Percentiles rank a stretch among this genome's conserved stretches.
These are phyloP conservation scores for Ophiostoma australiae DNA, from an alignment of 2,329 filamentous ascomycete genomes.

Conservation along the genomic window DNA sequence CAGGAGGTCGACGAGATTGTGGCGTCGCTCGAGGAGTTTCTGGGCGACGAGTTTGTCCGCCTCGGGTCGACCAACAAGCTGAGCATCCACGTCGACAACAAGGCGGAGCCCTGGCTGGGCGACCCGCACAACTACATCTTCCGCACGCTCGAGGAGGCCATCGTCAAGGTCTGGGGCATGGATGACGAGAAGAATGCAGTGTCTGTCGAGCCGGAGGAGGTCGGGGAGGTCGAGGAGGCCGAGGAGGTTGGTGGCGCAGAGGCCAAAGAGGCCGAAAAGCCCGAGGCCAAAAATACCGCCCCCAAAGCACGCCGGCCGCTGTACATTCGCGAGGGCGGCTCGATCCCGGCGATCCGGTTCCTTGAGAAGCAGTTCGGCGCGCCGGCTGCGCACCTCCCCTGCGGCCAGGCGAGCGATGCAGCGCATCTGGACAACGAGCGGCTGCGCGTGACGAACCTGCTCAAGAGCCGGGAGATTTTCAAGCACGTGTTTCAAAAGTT, in stretches of 20 bases:
- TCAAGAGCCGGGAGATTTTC: constrained; percentile 90
- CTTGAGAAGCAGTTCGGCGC: constrained; percentile 90
- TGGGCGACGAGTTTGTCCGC: constrained; percentile 64
- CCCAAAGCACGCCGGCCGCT: constrained; percentile 58
- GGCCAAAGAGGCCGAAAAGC: not conserved
- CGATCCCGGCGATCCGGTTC: constrained; percentile 90
- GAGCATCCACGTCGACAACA: constrained; percentile 79
- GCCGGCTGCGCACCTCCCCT: constrained; percentile 86
- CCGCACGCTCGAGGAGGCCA: constrained; percentile 76
- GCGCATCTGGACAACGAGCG: constrained; percentile 95
- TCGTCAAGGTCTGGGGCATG: constrained; percentile 77
- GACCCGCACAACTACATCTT: constrained; percentile 90
- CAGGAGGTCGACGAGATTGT: constrained; percentile 81
- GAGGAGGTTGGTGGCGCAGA: not conserved
- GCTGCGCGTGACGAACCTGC: constrained; percentile 78
- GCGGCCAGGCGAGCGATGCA: constrained; percentile 87
- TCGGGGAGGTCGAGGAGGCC: not conserved
- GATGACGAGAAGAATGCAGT: constrained; percentile 30
- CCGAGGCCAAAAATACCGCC: constrained; percentile 26
- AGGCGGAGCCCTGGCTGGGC: constrained; percentile 93
- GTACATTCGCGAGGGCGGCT: constrained; percentile 93
- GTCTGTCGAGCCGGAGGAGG: constrained; percentile 12
- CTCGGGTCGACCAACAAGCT: constrained; percentile 78
- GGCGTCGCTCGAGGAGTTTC: constrained; percentile 58
- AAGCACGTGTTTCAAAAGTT: constrained; percentile 73